Percentiles rank a stretch among this genome's conserved stretches.
phyloP scores from a whole-genome alignment of 768 basidiomycete species.

The Zangia roseola region DNA sequence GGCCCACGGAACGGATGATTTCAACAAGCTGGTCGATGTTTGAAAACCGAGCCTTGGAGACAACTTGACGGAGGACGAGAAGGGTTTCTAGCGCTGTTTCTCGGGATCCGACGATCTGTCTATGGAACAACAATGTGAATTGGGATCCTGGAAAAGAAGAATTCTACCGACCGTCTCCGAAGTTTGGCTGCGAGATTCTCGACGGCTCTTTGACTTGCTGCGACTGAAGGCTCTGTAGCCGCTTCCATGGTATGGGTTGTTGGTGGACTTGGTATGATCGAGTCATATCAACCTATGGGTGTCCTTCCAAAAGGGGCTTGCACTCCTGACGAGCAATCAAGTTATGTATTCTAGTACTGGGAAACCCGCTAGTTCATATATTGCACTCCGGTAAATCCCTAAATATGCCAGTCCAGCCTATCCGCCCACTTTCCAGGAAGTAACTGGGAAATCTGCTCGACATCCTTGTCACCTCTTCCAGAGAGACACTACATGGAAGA shows the following conservation, averaged over 20 bases:
- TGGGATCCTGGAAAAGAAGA: slow-evolving; percentile 35
- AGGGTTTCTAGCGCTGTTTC: slow-evolving; percentile 88
- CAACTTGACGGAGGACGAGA: slow-evolving; percentile 83
- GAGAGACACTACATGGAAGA: slow-evolving; percentile 68
- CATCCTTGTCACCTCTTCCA: slow-evolving; percentile 97
- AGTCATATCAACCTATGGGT: slow-evolving; percentile 11
- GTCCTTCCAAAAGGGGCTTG: slow-evolving; percentile 17
- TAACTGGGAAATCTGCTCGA: slow-evolving; percentile 92
- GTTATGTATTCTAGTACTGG: no score
- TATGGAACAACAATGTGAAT: slow-evolving; percentile 31
- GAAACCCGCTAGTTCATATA: no score
- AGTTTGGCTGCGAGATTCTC: slow-evolving; percentile 70
- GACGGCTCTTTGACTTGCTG: slow-evolving; percentile 55
- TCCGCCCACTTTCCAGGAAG: slow-evolving; percentile 94
- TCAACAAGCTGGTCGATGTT: slow-evolving; percentile 83
- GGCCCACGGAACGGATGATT: slow-evolving; percentile 77
- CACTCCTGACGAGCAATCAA: no score
- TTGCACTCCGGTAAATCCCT: slow-evolving; percentile 1
- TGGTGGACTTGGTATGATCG: slow-evolving; percentile 1
- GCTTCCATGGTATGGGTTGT: slow-evolving; percentile 26
- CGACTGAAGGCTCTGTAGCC: slow-evolving; percentile 39
- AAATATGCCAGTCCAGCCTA: slow-evolving; percentile 84
- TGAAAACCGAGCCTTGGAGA: slow-evolving; percentile 81
- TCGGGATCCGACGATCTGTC: slow-evolving; percentile 90
- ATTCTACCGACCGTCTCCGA: slow-evolving; percentile 60